These are phyloP conservation scores for Fusarium hainanense DNA, from an alignment of 2,329 filamentous ascomycete genomes.

Conservation along the genomic window DNA sequence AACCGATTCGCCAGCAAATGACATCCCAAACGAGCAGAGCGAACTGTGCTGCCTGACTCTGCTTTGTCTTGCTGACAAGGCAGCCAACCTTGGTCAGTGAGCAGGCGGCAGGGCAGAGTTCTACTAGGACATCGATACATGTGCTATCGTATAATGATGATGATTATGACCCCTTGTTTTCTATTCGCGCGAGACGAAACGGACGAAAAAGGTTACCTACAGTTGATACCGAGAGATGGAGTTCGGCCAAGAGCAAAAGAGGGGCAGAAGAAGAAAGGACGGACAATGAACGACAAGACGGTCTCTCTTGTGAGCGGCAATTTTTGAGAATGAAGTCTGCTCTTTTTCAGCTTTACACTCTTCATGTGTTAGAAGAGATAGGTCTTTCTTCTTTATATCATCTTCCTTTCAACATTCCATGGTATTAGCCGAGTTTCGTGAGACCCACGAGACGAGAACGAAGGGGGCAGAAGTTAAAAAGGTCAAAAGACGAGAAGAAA, in stretches of 20 bases:
- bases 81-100: slow-evolving; percentile 14
- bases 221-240: slow-evolving; percentile 19
- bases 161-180: slow-evolving; percentile 31
- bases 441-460: not conserved
- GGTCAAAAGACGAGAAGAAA: slow-evolving; percentile 8
- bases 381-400: not conserved
- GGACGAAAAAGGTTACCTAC: slow-evolving; percentile 17
- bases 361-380: slow-evolving; percentile 6
- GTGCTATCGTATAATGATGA: slow-evolving; percentile 13
- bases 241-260: slow-evolving; percentile 18
- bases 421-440: slow-evolving; percentile 16
- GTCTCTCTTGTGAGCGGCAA: slow-evolving; percentile 7
- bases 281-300: not conserved
- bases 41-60: slow-evolving; percentile 16
- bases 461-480: slow-evolving; percentile 2
- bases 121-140: slow-evolving; percentile 19
- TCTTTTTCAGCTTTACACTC: slow-evolving; percentile 4
- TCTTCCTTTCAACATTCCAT: slow-evolving; percentile 1
- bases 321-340: slow-evolving; percentile 7
- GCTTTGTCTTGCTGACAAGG: not conserved
- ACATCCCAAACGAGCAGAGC: slow-evolving; percentile 25
- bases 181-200: slow-evolving; percentile 12
- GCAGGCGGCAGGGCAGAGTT: slow-evolving; percentile 28
- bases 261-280: slow-evolving; percentile 21
- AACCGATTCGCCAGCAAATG: slow-evolving; percentile 13